phyloP scores from a whole-genome alignment of 352 stramenopile genomes.

The Blastocystis sp. region DNA sequence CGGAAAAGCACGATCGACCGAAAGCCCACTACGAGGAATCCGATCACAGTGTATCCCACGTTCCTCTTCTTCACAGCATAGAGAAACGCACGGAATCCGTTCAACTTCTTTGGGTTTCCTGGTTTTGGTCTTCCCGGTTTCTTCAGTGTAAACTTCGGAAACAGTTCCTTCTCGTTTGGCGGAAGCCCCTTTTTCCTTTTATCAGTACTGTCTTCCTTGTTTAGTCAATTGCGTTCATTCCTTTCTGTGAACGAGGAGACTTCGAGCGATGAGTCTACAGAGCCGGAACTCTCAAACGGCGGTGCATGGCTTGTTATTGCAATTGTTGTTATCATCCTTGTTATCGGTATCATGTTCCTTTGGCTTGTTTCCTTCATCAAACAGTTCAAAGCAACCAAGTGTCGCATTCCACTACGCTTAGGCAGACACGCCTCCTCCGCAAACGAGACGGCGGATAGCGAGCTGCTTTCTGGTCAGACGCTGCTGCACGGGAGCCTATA shows the following conservation, averaged over 20 bases:
- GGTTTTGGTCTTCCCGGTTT: neutral
- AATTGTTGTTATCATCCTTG: neutral
- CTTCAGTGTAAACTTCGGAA: neutral
- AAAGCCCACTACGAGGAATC: conserved; percentile 27
- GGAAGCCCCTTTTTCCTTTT: neutral
- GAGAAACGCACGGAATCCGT: neutral
- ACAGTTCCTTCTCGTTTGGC: neutral
- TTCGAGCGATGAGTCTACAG: neutral
- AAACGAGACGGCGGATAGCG: neutral
- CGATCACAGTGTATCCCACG: neutral
- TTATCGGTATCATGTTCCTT: neutral
- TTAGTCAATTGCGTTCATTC: neutral
- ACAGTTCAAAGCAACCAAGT: neutral
- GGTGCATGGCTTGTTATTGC: neutral
- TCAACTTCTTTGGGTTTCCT: neutral
- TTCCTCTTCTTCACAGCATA: neutral
- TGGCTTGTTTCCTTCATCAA: neutral
- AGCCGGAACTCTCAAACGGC: neutral
- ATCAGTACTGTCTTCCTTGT: neutral
- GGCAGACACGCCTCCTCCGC: conserved; percentile 9
- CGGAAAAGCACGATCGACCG: conserved; percentile 4
- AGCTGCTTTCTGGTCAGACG: no score
- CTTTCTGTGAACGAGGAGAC: neutral
- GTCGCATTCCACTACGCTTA: no score
- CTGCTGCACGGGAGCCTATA: no score